Evolutionary conservation across 1,139 yeast species (phyloP), one percentile per base, ranked within the genome.

Genomic region (Saccharomyces hybrid): DNA sequence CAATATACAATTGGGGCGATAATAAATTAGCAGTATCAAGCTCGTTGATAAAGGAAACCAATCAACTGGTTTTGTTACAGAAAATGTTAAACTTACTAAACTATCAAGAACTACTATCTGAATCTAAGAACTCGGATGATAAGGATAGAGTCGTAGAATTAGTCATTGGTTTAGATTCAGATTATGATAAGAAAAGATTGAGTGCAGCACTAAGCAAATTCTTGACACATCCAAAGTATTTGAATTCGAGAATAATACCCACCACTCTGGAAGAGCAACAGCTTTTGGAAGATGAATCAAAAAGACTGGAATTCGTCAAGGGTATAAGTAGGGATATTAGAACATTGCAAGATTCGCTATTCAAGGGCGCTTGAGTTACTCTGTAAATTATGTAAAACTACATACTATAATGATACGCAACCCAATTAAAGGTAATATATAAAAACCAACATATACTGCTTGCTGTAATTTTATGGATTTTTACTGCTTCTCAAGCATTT

Each of bases 211-310:
- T 89, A 58, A 83, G 80, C 54, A 86, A 88, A 62, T 75, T 90
- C 53, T 75, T 89, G 58, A 84, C 91, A 46, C 97, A 91, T 70
- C 96, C 96, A 14, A 88, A 88, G 68, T 90, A 83, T 60, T 73
- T 91, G 58, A 79, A 87, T 5, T 80, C 95, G 5, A 75, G 95
- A 57, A 77, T 88, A 2, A 76, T 78, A 2, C 81, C 91, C 1
- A 78, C 86, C 13, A 78, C 83, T 3, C 55, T 75, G 1, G 95
- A 86, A 54, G 95, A 88, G 62, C 86, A 82, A 60, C 74, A 77
- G 49, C 61, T 80, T 14, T 70, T 83, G 51, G 79, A 70, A 71
- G 80, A 79, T 3, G 85, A 77, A 11, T 65, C 63, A 26, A 66
- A 66, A 23, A 73, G 74, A 52, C 63, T 69, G 1, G 66, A 70